Conservation (phyloP, 2,329 filamentous ascomycete genomes). For the Eurotiales sp. region DNA sequence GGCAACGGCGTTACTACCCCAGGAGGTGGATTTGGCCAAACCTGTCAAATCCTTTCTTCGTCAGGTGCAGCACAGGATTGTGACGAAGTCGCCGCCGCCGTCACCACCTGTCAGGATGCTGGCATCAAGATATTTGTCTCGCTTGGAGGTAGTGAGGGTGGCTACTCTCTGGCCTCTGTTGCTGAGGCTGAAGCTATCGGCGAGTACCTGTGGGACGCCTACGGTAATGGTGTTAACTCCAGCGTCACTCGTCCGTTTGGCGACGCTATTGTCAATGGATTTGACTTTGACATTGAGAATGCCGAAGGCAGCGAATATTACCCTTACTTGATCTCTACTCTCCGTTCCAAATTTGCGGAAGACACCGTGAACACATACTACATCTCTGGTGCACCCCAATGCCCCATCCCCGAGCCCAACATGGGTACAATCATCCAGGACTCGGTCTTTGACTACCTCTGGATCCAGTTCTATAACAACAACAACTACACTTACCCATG, state of each 20-base stretch:
- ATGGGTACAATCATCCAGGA: conserved; percentile 42
- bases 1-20: conserved; percentile 3
- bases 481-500: conserved; percentile 36
- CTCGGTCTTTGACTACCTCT: conserved; percentile 51
- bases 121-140: conserved; percentile 1
- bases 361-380: conserved; percentile 41
- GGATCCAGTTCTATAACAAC: conserved; percentile 57
- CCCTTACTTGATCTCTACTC: conserved; percentile 42
- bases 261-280: conserved; percentile 48
- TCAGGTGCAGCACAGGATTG: neutral
- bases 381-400: conserved; percentile 53
- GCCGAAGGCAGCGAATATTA: conserved; percentile 34
- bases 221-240: neutral
- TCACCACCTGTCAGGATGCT: neutral
- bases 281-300: conserved; percentile 50
- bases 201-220: conserved; percentile 2
- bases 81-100: neutral
- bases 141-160: neutral
- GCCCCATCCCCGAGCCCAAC: conserved; percentile 46
- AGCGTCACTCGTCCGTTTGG: conserved; percentile 50
- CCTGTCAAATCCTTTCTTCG: neutral
- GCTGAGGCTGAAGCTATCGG: neutral
- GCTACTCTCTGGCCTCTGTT: neutral
- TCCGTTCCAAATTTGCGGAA: conserved; percentile 40
- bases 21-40: neutral